Percentiles rank a stretch among this genome's conserved stretches.
Conservation (phyloP, 1,284 basidiomycete genomes). For the Trichosporon sp. region DNA sequence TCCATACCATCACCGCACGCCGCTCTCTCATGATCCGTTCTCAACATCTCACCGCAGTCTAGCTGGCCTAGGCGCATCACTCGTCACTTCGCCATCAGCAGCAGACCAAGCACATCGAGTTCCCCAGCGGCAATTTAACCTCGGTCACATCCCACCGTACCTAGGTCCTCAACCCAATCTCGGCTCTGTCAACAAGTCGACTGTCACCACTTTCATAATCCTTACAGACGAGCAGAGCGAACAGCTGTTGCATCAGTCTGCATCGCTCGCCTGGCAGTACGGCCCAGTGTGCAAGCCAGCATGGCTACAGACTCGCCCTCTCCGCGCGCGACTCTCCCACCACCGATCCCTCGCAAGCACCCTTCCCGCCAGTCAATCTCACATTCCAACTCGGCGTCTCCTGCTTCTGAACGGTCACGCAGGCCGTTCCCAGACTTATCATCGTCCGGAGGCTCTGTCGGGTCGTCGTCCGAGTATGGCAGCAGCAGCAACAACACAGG, state of each 20-base stretch:
- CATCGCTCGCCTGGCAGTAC: not conserved
- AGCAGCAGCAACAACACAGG: not conserved
- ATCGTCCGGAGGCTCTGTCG: not conserved
- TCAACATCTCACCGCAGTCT: not conserved
- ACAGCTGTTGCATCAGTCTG: not conserved
- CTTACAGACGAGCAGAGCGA: too few relatives aligned
- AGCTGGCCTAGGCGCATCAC: not conserved
- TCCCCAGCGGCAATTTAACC: not conserved
- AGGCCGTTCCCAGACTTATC: not conserved
- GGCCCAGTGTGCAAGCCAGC: not conserved
- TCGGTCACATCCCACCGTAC: not conserved
- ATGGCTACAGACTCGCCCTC: conserved; percentile 2
- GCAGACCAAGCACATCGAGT: not conserved
- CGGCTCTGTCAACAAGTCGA: not conserved
- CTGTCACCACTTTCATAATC: not conserved
- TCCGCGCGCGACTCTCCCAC: not conserved
- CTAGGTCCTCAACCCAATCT: not conserved
- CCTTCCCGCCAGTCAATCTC: conserved; percentile 1
- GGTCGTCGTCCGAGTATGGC: not conserved
- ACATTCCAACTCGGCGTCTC: not conserved
- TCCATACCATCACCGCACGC: not conserved
- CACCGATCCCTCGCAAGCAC: conserved; percentile 1
- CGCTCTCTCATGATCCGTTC: not conserved
- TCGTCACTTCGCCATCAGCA: not conserved
- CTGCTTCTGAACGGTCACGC: not conserved